Evolutionary conservation across 805 yeast species (phyloP).

Genomic region (Candida piceae): DNA sequence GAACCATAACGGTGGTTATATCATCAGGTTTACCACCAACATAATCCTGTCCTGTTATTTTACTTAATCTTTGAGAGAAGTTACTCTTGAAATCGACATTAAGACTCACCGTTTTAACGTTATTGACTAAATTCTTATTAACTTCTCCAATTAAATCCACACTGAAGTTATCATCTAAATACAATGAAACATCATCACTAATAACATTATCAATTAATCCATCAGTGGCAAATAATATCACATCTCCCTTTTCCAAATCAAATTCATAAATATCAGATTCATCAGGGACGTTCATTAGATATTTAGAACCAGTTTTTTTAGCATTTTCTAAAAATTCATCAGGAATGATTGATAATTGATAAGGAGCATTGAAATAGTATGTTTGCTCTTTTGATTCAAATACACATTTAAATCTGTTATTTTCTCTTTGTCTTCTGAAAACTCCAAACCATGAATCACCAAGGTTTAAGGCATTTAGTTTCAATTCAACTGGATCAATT

Average conservation of each 20-base stretch:
- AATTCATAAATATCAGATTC: constrained; percentile 65
- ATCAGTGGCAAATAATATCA: constrained; percentile 85
- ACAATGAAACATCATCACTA: constrained; percentile 64
- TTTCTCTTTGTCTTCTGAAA: constrained; percentile 42
- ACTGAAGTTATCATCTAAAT: constrained; percentile 51
- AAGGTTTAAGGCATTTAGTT: constrained; percentile 64
- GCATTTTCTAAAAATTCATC: constrained; percentile 49
- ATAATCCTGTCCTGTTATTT: constrained; percentile 61
- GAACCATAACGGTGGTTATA: constrained; percentile 74
- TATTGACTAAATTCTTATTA: constrained; percentile 53
- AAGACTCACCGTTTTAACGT: constrained; percentile 64
- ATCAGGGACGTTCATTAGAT: constrained; percentile 65
- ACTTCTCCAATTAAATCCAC: constrained; percentile 37
- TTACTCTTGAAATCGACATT: constrained; percentile 78
- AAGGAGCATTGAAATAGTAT: constrained; percentile 88
- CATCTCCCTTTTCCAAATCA: constrained; percentile 64
- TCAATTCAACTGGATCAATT: constrained; percentile 47
- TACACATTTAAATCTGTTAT: constrained; percentile 39
- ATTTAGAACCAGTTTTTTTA: constrained; percentile 49
- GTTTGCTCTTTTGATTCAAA: constrained; percentile 72
- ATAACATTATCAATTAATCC: constrained; percentile 87
- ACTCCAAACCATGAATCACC: constrained; percentile 97
- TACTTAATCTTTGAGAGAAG: constrained; percentile 72
- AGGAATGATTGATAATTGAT: constrained; percentile 84
- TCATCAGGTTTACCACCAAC: constrained; percentile 96